Percentiles rank a stretch among this genome's conserved stretches.
Conservation (phyloP, 768 basidiomycete genomes). For the Dendrothele bispora region DNA sequence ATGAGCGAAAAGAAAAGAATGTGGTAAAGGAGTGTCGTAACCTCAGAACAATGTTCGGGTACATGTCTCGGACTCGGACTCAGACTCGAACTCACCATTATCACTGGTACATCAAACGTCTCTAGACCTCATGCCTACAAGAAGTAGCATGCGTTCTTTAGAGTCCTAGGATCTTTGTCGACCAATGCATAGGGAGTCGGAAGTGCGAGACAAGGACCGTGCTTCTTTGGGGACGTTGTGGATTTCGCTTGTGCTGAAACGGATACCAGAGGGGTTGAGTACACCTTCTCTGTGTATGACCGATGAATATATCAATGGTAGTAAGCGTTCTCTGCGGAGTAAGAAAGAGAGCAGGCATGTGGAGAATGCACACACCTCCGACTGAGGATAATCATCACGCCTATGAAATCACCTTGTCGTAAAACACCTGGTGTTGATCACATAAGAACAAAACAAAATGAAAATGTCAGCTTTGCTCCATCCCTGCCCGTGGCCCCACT, state of each 20-base stretch:
- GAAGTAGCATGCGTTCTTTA: conserved; percentile 75
- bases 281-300: conserved; percentile 76
- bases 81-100: conserved; percentile 51
- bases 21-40: conserved; percentile 67
- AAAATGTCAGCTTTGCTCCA: too few relatives aligned
- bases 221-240: conserved; percentile 64
- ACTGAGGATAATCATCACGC: conserved; percentile 61
- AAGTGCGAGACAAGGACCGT: conserved; percentile 53
- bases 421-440: conserved; percentile 51
- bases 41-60: conserved; percentile 63
- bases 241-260: conserved; percentile 80
- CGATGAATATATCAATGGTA: too few relatives aligned
- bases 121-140: conserved; percentile 64
- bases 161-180: conserved; percentile 58
- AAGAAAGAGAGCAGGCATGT: too few relatives aligned
- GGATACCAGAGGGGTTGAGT: conserved; percentile 76
- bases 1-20: too few relatives aligned
- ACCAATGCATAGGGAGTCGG: conserved; percentile 75
- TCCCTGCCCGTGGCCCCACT: too few relatives aligned
- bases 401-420: conserved; percentile 70
- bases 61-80: conserved; percentile 73
- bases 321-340: too few relatives aligned
- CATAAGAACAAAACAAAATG: not conserved
- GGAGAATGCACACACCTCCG: conserved; percentile 54
- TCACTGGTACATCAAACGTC: conserved; percentile 41